These are phyloP conservation scores for Casuarina equisetifolia DNA, from an alignment of 306 rosid species.

Conservation along the genomic window DNA sequence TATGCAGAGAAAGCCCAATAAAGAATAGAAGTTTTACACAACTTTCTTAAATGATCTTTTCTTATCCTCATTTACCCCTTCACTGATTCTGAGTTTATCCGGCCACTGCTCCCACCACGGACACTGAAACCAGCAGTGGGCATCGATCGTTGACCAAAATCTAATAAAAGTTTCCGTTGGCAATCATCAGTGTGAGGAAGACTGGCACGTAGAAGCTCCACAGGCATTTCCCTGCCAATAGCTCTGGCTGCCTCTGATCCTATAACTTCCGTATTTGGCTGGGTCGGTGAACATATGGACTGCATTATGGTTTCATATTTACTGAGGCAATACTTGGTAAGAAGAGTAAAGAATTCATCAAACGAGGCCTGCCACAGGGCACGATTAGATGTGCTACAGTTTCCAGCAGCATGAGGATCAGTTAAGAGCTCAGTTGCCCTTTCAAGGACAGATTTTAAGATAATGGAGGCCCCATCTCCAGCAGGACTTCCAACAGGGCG, in stretches of 20 bases:
- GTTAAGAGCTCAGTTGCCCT: slow-evolving; percentile 46
- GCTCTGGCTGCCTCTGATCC: slow-evolving; percentile 50
- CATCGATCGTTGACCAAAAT: slow-evolving; percentile 51
- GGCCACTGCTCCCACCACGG: slow-evolving; percentile 50
- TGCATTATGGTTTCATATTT: slow-evolving; percentile 53
- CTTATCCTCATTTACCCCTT: slow-evolving; percentile 28
- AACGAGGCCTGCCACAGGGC: slow-evolving; percentile 61
- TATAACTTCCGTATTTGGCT: slow-evolving; percentile 33
- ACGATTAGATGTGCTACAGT: slow-evolving; percentile 43
- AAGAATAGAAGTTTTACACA: neutral
- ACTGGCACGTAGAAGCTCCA: slow-evolving; percentile 57
- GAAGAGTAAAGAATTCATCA: slow-evolving; percentile 51
- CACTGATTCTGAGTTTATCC: slow-evolving; percentile 77
- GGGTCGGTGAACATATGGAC: slow-evolving; percentile 37
- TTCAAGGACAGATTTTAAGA: slow-evolving; percentile 52
- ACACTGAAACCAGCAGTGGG: slow-evolving; percentile 52
- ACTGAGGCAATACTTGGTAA: slow-evolving; percentile 53
- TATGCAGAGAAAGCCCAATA: neutral
- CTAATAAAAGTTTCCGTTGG: slow-evolving; percentile 45
- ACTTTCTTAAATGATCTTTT: neutral
- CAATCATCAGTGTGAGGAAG: slow-evolving; percentile 55
- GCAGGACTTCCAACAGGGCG: slow-evolving; percentile 51
- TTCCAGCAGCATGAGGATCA: slow-evolving; percentile 44
- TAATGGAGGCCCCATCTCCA: slow-evolving; percentile 57
- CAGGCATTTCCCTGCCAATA: slow-evolving; percentile 50